Conservation (phyloP, 108 stramenopile species). For the Cyclotella cryptica region DNA sequence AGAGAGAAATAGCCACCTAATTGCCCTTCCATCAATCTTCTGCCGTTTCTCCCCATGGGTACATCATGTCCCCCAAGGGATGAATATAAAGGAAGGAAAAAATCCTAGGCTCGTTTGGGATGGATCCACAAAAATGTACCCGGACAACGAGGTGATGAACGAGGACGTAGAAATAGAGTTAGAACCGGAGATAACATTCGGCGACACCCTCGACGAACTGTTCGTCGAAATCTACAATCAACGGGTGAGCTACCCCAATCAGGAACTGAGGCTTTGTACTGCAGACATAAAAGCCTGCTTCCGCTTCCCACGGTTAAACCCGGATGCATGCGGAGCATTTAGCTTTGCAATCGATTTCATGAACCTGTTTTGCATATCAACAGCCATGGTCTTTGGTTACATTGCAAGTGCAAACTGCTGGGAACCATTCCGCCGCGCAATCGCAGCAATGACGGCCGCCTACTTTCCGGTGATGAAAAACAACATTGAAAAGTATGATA, state of each 20-base stretch:
- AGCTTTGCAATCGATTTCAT: neutral
- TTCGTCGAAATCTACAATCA: neutral
- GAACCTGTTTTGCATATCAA: neutral
- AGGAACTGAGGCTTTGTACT: neutral
- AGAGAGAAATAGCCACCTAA: slow-evolving; percentile 15
- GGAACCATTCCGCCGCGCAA: slow-evolving; percentile 10
- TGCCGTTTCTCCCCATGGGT: neutral
- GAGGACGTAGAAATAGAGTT: neutral
- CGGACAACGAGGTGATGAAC: neutral
- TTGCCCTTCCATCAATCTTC: neutral
- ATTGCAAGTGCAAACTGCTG: slow-evolving; percentile 3
- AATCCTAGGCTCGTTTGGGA: neutral
- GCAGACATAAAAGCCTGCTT: slow-evolving; percentile 26
- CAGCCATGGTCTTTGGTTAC: slow-evolving; percentile 17
- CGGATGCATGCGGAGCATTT: slow-evolving; percentile 3
- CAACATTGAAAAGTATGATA: too few species aligned
- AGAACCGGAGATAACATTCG: neutral
- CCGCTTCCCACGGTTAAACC: neutral
- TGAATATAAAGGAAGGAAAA: neutral
- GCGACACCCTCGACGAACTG: too few species aligned
- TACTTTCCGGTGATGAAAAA: neutral
- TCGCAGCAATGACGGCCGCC: neutral
- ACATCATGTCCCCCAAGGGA: neutral
- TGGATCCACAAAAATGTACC: neutral
- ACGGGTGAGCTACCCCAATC: neutral